These are phyloP conservation scores for Fraxinus cuspidata DNA, from an alignment of 257 asterid species.

Conservation along the genomic window DNA sequence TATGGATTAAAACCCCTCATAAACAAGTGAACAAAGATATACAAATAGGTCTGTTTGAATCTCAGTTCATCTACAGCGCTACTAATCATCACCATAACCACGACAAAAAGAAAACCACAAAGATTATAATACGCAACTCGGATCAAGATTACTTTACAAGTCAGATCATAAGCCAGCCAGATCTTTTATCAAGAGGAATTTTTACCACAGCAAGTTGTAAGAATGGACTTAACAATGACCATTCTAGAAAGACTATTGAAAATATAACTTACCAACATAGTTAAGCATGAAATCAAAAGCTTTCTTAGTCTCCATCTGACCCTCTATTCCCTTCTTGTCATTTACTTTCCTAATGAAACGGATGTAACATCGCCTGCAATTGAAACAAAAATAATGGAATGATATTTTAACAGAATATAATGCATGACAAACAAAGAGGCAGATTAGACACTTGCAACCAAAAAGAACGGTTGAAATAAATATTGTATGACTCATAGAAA, in stretches of 20 bases:
- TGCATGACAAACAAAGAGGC: background rate
- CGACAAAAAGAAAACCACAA: background rate
- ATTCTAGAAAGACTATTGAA: slow-evolving; percentile 8
- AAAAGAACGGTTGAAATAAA: background rate
- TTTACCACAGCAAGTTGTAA: background rate
- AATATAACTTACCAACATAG: slow-evolving; percentile 67
- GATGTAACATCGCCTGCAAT: slow-evolving; percentile 92
- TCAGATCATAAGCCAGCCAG: background rate
- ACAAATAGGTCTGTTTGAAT: background rate
- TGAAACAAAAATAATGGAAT: slow-evolving; percentile 13
- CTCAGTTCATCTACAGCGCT: background rate
- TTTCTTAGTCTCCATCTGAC: slow-evolving; percentile 91
- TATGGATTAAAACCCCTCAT: background rate
- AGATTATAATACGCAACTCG: background rate
- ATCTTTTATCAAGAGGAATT: background rate
- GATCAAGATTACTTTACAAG: background rate
- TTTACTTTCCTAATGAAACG: slow-evolving; percentile 84
- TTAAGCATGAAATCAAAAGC: slow-evolving; percentile 96
- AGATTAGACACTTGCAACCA: background rate
- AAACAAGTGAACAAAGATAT: background rate
- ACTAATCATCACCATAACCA: background rate
- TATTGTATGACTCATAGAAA: background rate
- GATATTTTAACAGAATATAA: slow-evolving; percentile 18
- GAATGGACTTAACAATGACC: slow-evolving; percentile 6
- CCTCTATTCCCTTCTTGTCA: slow-evolving; percentile 84